phyloP scores from a whole-genome alignment of 2,329 filamentous ascomycete species.

The Talaromyces sp. region DNA sequence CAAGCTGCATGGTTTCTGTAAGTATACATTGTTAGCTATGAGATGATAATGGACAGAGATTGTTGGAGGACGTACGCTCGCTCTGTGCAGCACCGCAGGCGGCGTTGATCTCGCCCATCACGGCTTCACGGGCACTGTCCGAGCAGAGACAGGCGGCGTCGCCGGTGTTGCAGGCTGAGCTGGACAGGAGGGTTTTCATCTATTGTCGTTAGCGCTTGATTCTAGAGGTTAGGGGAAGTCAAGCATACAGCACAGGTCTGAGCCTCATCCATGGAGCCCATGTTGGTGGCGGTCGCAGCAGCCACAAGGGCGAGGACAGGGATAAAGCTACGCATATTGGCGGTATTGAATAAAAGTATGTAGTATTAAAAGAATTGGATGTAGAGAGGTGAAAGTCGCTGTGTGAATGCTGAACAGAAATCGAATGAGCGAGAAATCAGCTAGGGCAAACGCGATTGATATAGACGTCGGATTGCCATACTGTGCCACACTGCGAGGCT shows the following conservation, averaged over 20 bases:
- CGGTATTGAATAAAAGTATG: not conserved
- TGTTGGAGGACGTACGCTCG: not conserved
- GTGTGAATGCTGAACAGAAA: not conserved
- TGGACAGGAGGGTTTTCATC: conserved; percentile 11
- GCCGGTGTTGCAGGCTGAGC: conserved; percentile 11
- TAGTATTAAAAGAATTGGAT: not conserved
- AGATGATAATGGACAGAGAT: not conserved
- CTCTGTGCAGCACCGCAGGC: conserved; percentile 9
- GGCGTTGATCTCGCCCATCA: conserved; percentile 10
- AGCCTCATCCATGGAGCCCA: conserved; percentile 5
- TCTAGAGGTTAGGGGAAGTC: not conserved
- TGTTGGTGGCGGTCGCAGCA: conserved; percentile 5
- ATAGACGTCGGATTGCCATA: not conserved
- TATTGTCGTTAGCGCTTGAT: not conserved
- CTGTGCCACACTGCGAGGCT: not conserved
- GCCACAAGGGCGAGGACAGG: conserved; percentile 8
- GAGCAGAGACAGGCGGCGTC: conserved; percentile 12
- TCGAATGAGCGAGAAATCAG: not conserved
- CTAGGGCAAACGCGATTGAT: not conserved
- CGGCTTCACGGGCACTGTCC: conserved; percentile 3
- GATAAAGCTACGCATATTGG: conserved; percentile 8
- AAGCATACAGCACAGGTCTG: conserved; percentile 8
- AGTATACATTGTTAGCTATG: not conserved
- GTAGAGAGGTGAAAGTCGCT: not conserved
- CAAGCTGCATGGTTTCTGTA: conserved; percentile 6